Conservation (phyloP, 371 early-diverging fungal species). For the Capniomyces stellatus region DNA sequence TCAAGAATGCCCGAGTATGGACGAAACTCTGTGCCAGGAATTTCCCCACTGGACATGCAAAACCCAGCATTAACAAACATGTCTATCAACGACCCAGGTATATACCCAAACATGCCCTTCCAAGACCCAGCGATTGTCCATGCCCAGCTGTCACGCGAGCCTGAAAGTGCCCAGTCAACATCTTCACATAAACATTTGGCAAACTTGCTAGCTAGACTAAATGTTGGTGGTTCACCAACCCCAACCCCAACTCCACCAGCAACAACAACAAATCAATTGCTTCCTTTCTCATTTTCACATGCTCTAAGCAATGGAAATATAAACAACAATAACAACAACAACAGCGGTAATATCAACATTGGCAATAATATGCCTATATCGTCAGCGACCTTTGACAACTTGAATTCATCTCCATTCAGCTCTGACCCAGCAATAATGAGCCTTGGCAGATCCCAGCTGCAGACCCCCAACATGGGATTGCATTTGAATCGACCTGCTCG, state of each 20-base stretch:
- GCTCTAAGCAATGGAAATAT: too few relatives aligned
- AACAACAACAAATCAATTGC: too few relatives aligned
- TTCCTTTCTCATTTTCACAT: too few relatives aligned
- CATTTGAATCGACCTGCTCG: too few relatives aligned
- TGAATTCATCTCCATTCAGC: background rate
- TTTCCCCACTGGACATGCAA: too few relatives aligned
- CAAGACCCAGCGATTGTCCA: conserved; percentile 2
- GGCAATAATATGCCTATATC: too few relatives aligned
- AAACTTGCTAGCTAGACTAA: background rate
- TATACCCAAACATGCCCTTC: background rate
- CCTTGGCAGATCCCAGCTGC: background rate
- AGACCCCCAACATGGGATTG: background rate
- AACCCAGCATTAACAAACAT: too few relatives aligned
- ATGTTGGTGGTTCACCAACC: background rate
- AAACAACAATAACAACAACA: too few relatives aligned
- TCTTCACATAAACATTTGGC: background rate
- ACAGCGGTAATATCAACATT: too few relatives aligned
- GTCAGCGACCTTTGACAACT: too few relatives aligned
- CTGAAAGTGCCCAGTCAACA: background rate
- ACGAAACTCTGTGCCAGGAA: background rate
- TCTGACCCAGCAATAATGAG: conserved; percentile 3
- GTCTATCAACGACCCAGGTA: too few relatives aligned
- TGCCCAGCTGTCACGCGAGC: background rate
- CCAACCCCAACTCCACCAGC: too few relatives aligned
- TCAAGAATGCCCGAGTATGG: background rate